phyloP scores from a whole-genome alignment of 2,329 filamentous ascomycete species.

The Cladosporium halotolerans region DNA sequence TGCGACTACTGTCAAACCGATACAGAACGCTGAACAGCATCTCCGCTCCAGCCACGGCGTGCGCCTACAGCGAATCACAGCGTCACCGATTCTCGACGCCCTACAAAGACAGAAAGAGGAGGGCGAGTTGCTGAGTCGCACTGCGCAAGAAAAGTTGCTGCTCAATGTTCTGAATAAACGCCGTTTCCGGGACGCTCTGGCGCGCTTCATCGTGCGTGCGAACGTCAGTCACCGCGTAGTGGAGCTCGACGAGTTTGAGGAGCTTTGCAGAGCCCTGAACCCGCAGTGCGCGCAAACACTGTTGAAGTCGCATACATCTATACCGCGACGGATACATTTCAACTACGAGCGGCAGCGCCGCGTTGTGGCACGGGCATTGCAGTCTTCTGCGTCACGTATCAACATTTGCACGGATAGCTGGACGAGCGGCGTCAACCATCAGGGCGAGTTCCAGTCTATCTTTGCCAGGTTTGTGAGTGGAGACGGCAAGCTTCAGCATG shows the following conservation, averaged over 20 bases:
- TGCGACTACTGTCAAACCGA: conserved; percentile 3
- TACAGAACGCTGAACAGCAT: conserved; percentile 5
- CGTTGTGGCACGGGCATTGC: neutral
- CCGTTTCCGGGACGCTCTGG: neutral
- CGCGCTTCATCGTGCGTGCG: neutral
- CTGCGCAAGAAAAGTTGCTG: neutral
- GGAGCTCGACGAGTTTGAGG: neutral
- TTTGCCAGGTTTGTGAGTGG: neutral
- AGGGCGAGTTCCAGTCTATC: neutral
- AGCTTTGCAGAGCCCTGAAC: neutral
- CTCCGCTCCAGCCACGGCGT: conserved; percentile 5
- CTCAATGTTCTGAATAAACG: neutral
- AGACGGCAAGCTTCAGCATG: neutral
- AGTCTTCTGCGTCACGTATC: neutral
- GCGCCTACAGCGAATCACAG: conserved; percentile 1
- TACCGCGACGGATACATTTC: neutral
- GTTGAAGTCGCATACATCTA: neutral
- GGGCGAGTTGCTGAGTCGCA: neutral
- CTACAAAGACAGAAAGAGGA: conserved; percentile 4
- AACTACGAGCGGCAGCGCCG: neutral
- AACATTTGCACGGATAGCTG: neutral
- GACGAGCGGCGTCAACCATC: neutral
- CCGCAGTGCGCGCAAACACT: neutral
- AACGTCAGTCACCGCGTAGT: neutral
- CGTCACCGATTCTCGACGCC: conserved; percentile 1